A percentile compares a stretch with the other conserved stretches of the same genome.
Conservation (phyloP, 2,329 filamentous ascomycete genomes). For the Clonostachys rhizophaga region DNA sequence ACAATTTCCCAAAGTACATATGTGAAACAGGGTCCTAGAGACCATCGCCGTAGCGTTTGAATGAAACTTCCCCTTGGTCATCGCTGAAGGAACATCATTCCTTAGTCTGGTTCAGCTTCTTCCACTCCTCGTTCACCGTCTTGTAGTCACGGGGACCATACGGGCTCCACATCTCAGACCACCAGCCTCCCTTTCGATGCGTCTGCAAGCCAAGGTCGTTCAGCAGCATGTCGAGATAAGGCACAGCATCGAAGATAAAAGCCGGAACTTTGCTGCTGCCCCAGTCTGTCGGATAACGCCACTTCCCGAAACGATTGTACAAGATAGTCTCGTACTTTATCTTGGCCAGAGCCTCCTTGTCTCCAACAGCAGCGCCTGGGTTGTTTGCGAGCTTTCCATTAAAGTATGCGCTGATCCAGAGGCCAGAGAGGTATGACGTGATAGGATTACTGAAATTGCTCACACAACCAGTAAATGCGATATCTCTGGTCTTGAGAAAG, state of each 20-base stretch:
- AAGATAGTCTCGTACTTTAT: slow-evolving; percentile 52
- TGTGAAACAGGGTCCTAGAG: too few species aligned
- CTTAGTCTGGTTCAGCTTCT: not conserved
- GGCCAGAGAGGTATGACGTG: slow-evolving; percentile 29
- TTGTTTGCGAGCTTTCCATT: slow-evolving; percentile 35
- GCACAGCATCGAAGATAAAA: slow-evolving; percentile 53
- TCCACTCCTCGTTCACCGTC: slow-evolving; percentile 1
- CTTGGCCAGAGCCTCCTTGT: slow-evolving; percentile 17
- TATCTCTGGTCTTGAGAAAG: slow-evolving; percentile 9
- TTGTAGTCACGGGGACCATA: slow-evolving; percentile 1
- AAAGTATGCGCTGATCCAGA: slow-evolving; percentile 57
- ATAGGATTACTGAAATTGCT: slow-evolving; percentile 23
- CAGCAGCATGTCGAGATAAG: slow-evolving; percentile 52
- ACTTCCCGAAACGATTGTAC: slow-evolving; percentile 62
- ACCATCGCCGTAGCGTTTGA: too few species aligned
- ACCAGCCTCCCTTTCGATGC: slow-evolving; percentile 1
- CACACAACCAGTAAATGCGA: slow-evolving; percentile 26
- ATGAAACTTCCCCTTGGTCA: too few species aligned
- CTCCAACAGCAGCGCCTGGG: slow-evolving; percentile 3
- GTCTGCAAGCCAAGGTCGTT: slow-evolving; percentile 56
- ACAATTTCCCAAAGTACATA: too few species aligned
- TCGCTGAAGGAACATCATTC: too few species aligned
- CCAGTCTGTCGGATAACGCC: slow-evolving; percentile 64
- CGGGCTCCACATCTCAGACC: not conserved
- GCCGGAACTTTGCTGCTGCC: slow-evolving; percentile 54